phyloP scores from a whole-genome alignment of 2,329 filamentous ascomycete species.

The Sclerotinia spermophila region DNA sequence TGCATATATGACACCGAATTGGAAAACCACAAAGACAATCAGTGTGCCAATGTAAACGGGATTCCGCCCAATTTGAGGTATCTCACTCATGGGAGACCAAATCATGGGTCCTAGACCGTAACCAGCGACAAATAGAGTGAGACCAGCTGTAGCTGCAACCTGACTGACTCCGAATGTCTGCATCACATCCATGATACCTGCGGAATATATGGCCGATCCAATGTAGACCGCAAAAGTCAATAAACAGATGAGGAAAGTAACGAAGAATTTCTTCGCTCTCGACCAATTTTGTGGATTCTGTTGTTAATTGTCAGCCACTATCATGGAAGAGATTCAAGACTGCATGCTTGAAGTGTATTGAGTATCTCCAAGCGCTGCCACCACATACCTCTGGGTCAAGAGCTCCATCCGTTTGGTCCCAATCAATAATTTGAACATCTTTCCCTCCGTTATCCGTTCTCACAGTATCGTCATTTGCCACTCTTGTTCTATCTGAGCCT shows the following conservation, averaged over 20 bases:
- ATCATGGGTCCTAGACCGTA: conserved; percentile 61
- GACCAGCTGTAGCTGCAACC: conserved; percentile 51
- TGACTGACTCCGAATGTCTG: conserved; percentile 50
- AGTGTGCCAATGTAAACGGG: conserved; percentile 65
- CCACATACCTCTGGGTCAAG: conserved; percentile 43
- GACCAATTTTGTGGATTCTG: conserved; percentile 56
- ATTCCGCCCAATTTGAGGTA: conserved; percentile 63
- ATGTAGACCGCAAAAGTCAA: conserved; percentile 58
- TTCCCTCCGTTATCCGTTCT: conserved; percentile 41
- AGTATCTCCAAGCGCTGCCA: background rate
- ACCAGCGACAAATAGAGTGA: conserved; percentile 59
- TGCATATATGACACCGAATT: conserved; percentile 46
- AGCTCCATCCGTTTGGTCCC: conserved; percentile 48
- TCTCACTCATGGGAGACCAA: conserved; percentile 63
- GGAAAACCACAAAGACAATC: conserved; percentile 58
- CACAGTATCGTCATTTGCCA: background rate
- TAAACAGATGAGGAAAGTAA: conserved; percentile 47
- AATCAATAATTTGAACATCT: conserved; percentile 42
- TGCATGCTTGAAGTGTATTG: background rate
- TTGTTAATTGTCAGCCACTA: conserved; percentile 32
- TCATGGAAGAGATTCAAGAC: background rate
- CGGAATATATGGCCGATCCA: conserved; percentile 47
- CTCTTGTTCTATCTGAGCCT: background rate
- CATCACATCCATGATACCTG: conserved; percentile 47
- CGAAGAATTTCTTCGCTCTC: conserved; percentile 42